Conservation (phyloP, 208 protist species). For the Zelonia costaricensis region DNA sequence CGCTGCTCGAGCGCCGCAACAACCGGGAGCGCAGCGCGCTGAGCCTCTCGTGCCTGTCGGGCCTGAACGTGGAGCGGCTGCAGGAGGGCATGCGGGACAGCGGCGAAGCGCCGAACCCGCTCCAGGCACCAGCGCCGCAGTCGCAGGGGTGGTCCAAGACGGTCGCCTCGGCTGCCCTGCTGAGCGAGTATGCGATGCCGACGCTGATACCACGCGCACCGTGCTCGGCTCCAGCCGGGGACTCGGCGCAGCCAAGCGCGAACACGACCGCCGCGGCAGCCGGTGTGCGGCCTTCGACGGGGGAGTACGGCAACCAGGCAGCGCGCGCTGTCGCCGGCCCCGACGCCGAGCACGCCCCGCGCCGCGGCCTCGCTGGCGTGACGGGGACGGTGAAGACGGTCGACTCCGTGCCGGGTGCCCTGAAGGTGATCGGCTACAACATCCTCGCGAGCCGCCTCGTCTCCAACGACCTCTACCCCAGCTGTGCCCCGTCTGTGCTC, state of each 20-base stretch:
- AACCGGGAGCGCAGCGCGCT: constrained; percentile 46
- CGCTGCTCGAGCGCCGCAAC: constrained; percentile 74
- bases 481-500: constrained; percentile 60
- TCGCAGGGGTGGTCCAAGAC: constrained; percentile 76
- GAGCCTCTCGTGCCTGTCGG: constrained; percentile 61
- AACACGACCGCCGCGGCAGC: neutral
- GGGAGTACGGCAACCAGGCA: neutral
- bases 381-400: neutral
- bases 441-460: constrained; percentile 76
- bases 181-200: constrained; percentile 26
- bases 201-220: neutral
- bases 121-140: constrained; percentile 14
- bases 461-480: constrained; percentile 70
- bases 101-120: neutral
- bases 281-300: neutral
- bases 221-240: neutral
- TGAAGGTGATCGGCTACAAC: constrained; percentile 84
- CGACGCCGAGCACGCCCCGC: neutral
- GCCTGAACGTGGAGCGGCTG: constrained; percentile 70
- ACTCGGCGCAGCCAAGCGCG: neutral
- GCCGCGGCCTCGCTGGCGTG: neutral
- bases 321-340: neutral
- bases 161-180: constrained; percentile 29
- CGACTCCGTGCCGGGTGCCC: constrained; percentile 15
- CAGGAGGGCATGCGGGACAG: constrained; percentile 46